phyloP scores from a whole-genome alignment of 352 stramenopile species.

The Pythium diclinum region DNA sequence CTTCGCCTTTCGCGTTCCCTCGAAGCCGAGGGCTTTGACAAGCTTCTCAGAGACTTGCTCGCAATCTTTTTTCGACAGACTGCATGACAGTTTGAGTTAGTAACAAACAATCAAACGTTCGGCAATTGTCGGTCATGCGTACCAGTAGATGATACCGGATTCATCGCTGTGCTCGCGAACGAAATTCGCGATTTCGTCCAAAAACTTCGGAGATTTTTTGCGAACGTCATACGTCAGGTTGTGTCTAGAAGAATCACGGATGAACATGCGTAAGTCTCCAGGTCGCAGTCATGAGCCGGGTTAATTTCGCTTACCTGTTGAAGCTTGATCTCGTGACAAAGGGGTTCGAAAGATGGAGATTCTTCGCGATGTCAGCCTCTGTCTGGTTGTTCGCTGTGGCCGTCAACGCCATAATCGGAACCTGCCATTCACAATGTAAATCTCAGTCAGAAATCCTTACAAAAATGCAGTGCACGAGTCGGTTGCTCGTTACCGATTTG shows the following conservation, averaged over 20 bases:
- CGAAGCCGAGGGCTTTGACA: slow-evolving; percentile 73
- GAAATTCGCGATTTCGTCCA: slow-evolving; percentile 76
- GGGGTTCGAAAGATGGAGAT: slow-evolving; percentile 64
- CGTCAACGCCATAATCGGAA: slow-evolving; percentile 87
- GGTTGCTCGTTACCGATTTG: slow-evolving; percentile 64
- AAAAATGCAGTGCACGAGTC: not conserved
- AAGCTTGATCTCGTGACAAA: slow-evolving; percentile 85
- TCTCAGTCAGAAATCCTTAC: not conserved
- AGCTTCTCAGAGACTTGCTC: slow-evolving; percentile 79
- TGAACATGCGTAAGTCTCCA: too few relatives aligned
- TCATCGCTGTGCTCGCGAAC: slow-evolving; percentile 81
- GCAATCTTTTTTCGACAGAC: slow-evolving; percentile 87
- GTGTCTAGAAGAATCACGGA: slow-evolving; percentile 31
- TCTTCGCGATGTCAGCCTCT: slow-evolving; percentile 79
- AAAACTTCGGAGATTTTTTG: slow-evolving; percentile 77
- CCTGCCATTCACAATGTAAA: slow-evolving; percentile 29
- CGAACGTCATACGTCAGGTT: slow-evolving; percentile 86
- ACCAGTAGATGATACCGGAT: slow-evolving; percentile 90
- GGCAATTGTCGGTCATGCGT: not conserved
- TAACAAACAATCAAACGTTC: not conserved
- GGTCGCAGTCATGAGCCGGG: not conserved
- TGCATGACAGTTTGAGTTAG: slow-evolving; percentile 25
- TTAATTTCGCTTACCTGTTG: slow-evolving; percentile 49
- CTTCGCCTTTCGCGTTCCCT: slow-evolving; percentile 58
- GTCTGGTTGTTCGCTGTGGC: slow-evolving; percentile 85